Percentiles rank a stretch among this genome's conserved stretches.
phyloP scores from a whole-genome alignment of 1,284 basidiomycete genomes.

The Anthracocystis walkeri region DNA sequence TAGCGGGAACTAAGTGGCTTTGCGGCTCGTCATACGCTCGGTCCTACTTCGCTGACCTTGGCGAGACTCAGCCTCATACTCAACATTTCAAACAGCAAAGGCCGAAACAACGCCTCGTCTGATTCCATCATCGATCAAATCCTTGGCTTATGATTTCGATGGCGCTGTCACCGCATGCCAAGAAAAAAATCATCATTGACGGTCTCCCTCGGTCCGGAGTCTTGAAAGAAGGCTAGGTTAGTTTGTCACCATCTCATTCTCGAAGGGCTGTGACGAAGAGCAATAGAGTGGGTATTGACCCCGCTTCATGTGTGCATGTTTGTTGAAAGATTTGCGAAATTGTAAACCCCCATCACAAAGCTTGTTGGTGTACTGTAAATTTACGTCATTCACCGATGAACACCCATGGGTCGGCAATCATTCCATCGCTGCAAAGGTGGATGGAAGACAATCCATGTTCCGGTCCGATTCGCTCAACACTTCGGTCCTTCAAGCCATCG shows the following conservation, averaged over 20 bases:
- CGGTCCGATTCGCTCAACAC: background rate
- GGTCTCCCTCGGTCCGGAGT: slow-evolving; percentile 7
- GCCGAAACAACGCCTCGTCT: background rate
- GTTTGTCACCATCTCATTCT: too few species aligned
- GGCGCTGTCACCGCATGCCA: background rate
- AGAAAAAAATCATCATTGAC: background rate
- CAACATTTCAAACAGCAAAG: background rate
- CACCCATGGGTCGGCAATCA: background rate
- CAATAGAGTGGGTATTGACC: background rate
- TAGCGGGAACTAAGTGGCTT: background rate
- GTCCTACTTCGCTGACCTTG: slow-evolving; percentile 1
- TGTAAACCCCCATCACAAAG: background rate
- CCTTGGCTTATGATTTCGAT: background rate
- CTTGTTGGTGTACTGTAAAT: background rate
- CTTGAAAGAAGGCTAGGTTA: too few species aligned
- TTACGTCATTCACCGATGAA: too few species aligned
- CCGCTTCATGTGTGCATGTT: background rate
- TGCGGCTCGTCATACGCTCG: slow-evolving; percentile 3
- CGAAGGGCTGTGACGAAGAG: too few species aligned
- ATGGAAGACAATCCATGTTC: background rate
- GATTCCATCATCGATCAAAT: background rate
- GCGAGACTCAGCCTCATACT: background rate
- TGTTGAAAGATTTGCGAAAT: slow-evolving; percentile 1
- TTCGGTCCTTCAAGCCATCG: background rate
- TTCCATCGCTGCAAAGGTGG: background rate